These are phyloP conservation scores for Wickerhamomyces sp. DNA, from an alignment of 1,139 yeast genomes.

Conservation along the genomic window DNA sequence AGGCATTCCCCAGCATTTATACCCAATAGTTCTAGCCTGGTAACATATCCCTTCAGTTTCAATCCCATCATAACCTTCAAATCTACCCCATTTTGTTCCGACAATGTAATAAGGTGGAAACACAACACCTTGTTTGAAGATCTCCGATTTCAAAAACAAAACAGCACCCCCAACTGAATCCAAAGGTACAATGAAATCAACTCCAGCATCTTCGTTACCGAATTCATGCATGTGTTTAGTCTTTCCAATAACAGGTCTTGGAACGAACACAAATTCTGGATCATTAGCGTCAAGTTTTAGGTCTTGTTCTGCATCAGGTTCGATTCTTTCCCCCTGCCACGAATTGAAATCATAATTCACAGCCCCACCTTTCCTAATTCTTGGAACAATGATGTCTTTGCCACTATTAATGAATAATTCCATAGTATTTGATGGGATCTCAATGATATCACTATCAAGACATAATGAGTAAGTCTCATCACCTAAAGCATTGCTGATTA, in stretches of 20 bases:
- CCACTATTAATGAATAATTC: constrained; percentile 10
- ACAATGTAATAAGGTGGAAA: constrained; percentile 42
- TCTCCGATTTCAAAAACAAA: constrained; percentile 37
- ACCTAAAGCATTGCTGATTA: constrained; percentile 21
- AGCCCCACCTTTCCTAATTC: constrained; percentile 18
- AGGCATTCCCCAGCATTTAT: constrained; percentile 33
- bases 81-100: constrained; percentile 37
- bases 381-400: constrained; percentile 20
- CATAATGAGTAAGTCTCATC: constrained; percentile 26
- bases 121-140: constrained; percentile 40
- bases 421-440: constrained; percentile 17
- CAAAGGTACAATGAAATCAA: constrained; percentile 15
- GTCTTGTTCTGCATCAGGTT: constrained; percentile 47
- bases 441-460: constrained; percentile 22
- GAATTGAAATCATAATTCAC: constrained; percentile 24
- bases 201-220: neutral
- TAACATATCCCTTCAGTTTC: constrained; percentile 49
- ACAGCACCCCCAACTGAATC: constrained; percentile 51
- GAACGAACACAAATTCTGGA: constrained; percentile 16
- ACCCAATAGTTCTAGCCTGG: constrained; percentile 39
- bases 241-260: constrained; percentile 8
- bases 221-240: constrained; percentile 16
- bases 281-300: constrained; percentile 48
- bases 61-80: constrained; percentile 47
- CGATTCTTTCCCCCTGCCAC: constrained; percentile 29